Percentiles rank a stretch among this genome's conserved stretches.
phyloP scores from a whole-genome alignment of 2,329 filamentous ascomycete genomes.

The Alternaria longipes region DNA sequence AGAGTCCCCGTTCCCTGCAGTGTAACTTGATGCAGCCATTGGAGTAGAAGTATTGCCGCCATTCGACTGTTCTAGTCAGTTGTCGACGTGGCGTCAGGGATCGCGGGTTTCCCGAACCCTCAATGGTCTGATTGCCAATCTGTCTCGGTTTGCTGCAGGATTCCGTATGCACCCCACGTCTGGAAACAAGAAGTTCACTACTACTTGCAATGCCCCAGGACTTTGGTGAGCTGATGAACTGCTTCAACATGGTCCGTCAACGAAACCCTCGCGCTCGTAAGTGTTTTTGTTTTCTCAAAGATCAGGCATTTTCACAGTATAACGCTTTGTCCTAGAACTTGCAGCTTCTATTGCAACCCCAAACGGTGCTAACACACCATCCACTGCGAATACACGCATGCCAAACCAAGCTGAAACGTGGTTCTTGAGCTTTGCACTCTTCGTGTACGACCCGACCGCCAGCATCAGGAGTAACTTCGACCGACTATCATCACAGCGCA shows the following conservation, averaged over 20 bases:
- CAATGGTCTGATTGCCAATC: neutral
- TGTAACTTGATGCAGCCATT: neutral
- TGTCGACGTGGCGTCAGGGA: constrained; percentile 3
- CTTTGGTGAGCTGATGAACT: neutral
- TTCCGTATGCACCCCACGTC: neutral
- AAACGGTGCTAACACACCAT: neutral
- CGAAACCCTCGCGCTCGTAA: constrained; percentile 1
- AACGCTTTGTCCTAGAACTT: neutral
- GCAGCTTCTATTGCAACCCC: neutral
- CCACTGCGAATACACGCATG: neutral
- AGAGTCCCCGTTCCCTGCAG: neutral
- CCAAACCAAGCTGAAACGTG: neutral
- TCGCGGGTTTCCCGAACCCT: neutral
- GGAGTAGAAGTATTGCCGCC: neutral
- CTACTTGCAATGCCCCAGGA: neutral
- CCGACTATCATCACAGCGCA: constrained; percentile 1
- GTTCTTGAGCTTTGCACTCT: neutral
- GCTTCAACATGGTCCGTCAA: neutral
- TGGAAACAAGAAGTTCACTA: neutral
- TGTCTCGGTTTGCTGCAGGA: constrained; percentile 1
- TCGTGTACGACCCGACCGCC: neutral
- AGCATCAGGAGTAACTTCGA: constrained; percentile 1
- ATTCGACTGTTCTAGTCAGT: neutral
- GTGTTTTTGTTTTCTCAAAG: neutral
- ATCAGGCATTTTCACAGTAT: neutral